Percentiles rank a stretch among this genome's conserved stretches.
phyloP scores from a whole-genome alignment of 192 early-diverging fungal species.

The Haplosporangium gracile region DNA sequence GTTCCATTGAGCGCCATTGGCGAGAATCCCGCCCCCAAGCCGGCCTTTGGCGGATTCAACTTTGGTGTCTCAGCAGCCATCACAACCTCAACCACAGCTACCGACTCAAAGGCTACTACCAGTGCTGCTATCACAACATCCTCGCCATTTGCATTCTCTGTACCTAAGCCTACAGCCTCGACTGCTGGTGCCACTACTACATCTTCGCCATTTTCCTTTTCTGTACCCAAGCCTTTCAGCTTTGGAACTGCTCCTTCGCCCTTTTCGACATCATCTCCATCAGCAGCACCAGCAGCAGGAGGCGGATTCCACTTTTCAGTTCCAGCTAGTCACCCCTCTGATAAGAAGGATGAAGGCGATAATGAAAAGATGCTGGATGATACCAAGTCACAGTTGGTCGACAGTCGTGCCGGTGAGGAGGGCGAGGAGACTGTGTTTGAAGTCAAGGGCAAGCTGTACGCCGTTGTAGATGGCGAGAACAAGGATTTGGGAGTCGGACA shows the following conservation, averaged over 20 bases:
- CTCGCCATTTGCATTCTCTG: neutral
- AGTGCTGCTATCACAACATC: neutral
- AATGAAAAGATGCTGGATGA: slow-evolving; percentile 24
- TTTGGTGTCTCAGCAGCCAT: slow-evolving; percentile 8
- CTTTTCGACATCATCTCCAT: neutral
- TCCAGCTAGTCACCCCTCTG: neutral
- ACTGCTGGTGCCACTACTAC: neutral
- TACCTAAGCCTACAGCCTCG: neutral
- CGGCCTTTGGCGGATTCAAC: slow-evolving; percentile 16
- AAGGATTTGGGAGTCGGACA: slow-evolving; percentile 27
- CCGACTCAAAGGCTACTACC: neutral
- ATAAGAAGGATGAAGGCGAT: neutral
- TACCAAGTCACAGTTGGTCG: slow-evolving; percentile 17
- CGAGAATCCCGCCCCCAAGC: neutral
- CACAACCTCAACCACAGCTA: neutral
- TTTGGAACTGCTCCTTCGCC: neutral
- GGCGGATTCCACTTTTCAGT: slow-evolving; percentile 13
- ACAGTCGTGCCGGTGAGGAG: slow-evolving; percentile 19
- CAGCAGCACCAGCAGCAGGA: neutral
- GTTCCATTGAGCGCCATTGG: neutral
- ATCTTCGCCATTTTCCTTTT: slow-evolving; percentile 6
- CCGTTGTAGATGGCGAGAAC: slow-evolving; percentile 5
- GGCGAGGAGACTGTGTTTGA: slow-evolving; percentile 28
- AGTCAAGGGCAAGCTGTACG: slow-evolving; percentile 12
- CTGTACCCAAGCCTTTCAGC: slow-evolving; percentile 12